Evolutionary conservation across 2,329 filamentous ascomycete species (phyloP).

Genomic region (Incumbomyces delicatus): DNA sequence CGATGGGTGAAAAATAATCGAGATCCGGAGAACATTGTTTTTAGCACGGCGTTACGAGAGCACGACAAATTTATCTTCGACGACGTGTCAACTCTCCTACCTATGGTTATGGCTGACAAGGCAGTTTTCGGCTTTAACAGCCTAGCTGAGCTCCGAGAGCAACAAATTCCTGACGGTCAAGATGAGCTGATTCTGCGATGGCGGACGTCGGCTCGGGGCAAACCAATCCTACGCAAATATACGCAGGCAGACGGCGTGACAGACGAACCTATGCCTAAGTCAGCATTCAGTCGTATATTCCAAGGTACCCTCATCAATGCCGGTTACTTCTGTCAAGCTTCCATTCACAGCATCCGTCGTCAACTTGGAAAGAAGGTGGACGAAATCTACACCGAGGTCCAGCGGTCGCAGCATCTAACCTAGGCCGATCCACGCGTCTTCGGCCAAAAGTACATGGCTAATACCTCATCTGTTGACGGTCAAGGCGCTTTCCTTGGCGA

Average conservation of each 20-base stretch:
- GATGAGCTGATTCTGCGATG: conserved; percentile 9
- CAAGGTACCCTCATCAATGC: conserved; percentile 10
- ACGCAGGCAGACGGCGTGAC: conserved; percentile 10
- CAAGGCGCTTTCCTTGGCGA: conserved; percentile 12
- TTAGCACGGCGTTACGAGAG: conserved; percentile 4
- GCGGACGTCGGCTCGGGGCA: conserved; percentile 2
- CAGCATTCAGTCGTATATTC: conserved; percentile 8
- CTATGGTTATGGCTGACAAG: conserved; percentile 11
- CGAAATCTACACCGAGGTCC: conserved; percentile 7
- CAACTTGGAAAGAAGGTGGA: conserved; percentile 8
- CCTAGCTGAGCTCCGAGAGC: conserved; percentile 8
- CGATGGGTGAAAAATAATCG: conserved; percentile 16
- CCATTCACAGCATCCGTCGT: conserved; percentile 10
- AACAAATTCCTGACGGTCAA: conserved; percentile 8
- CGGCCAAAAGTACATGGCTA: conserved; percentile 12
- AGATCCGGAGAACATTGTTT: conserved; percentile 11
- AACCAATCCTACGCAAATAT: conserved; percentile 12
- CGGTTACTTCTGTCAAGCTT: conserved; percentile 9
- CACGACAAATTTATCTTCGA: conserved; percentile 10
- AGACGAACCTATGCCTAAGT: conserved; percentile 11
- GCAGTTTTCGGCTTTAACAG: conserved; percentile 10
- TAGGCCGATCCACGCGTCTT: conserved; percentile 11
- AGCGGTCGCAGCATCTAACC: conserved; percentile 12
- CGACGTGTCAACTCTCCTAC: conserved; percentile 8
- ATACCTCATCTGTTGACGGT: conserved; percentile 13